Conservation (phyloP, 139 green algal species). For the Eudorina sp. region DNA sequence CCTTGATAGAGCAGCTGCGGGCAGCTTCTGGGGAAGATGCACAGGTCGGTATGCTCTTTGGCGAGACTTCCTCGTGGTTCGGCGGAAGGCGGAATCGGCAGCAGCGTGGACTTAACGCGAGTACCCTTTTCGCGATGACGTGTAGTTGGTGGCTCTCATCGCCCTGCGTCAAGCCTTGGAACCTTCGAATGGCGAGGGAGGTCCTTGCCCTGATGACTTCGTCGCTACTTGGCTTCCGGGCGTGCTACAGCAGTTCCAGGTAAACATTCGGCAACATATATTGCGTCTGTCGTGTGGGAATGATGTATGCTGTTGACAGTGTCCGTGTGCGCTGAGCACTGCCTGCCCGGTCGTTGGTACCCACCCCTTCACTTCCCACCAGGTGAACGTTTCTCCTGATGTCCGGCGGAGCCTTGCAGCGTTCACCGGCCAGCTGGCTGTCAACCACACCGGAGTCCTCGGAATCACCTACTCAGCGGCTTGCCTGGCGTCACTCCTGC, state of each 20-base stretch:
- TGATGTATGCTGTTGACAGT: background rate
- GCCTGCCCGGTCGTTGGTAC: too few species aligned
- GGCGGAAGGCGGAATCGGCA: too few species aligned
- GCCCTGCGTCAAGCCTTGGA: constrained; percentile 36
- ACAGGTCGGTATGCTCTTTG: background rate
- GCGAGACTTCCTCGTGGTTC: too few species aligned
- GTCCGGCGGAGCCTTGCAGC: constrained; percentile 34
- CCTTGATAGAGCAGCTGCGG: constrained; percentile 12
- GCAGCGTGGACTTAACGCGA: too few species aligned
- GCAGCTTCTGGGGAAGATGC: constrained; percentile 18
- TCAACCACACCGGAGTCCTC: background rate
- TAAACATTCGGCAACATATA: too few species aligned
- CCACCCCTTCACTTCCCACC: too few species aligned
- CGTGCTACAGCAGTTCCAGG: constrained; percentile 22
- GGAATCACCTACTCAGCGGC: background rate
- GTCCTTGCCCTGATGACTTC: constrained; percentile 23
- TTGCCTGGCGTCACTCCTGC: constrained; percentile 31
- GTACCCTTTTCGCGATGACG: too few species aligned
- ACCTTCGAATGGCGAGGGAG: background rate
- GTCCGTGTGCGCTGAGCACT: too few species aligned
- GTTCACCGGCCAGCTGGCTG: constrained; percentile 34
- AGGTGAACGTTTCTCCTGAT: constrained; percentile 7
- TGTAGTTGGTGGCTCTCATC: constrained; percentile 11
- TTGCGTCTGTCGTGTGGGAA: too few species aligned
- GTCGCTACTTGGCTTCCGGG: constrained; percentile 21